Percentiles rank a stretch among this genome's conserved stretches.
phyloP scores from a whole-genome alignment of 164 flowering plant genomes.

The Magnolia sinica region DNA sequence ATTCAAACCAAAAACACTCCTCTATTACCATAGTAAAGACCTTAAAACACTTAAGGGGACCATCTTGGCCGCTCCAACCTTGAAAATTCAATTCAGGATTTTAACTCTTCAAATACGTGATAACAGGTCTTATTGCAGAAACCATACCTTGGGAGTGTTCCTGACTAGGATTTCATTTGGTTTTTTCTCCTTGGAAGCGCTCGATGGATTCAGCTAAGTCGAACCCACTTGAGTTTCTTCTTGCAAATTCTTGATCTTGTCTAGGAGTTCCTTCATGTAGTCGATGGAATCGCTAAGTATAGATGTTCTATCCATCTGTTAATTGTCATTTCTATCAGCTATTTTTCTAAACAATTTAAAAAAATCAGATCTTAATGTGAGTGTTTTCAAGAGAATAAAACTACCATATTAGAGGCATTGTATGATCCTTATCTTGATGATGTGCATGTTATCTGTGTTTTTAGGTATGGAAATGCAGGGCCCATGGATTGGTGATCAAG shows the following conservation, averaged over 20 bases:
- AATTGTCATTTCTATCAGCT: not conserved
- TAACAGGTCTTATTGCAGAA: not conserved
- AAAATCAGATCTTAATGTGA: not conserved
- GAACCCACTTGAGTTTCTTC: conserved; percentile 43
- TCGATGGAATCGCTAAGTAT: conserved; percentile 91
- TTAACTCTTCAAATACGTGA: not conserved
- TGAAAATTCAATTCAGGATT: not conserved
- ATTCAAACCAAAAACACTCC: no score
- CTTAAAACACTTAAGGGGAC: no score
- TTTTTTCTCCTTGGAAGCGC: conserved; percentile 48
- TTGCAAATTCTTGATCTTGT: conserved; percentile 62
- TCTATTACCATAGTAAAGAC: no score
- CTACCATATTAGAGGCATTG: no score
- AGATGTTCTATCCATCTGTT: conserved; percentile 91
- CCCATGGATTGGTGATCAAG: no score
- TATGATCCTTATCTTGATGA: no score
- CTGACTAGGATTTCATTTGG: conserved; percentile 53
- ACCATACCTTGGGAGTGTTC: conserved; percentile 72
- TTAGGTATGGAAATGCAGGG: no score
- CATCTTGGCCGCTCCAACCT: no score
- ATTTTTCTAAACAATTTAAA: not conserved
- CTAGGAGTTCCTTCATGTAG: conserved; percentile 82
- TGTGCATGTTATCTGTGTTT: no score
- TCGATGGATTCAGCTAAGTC: conserved; percentile 31
- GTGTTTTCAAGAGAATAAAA: not conserved